Evolutionary conservation across 2,329 filamentous ascomycete species (phyloP).

Genomic region (Capronia epimyces): DNA sequence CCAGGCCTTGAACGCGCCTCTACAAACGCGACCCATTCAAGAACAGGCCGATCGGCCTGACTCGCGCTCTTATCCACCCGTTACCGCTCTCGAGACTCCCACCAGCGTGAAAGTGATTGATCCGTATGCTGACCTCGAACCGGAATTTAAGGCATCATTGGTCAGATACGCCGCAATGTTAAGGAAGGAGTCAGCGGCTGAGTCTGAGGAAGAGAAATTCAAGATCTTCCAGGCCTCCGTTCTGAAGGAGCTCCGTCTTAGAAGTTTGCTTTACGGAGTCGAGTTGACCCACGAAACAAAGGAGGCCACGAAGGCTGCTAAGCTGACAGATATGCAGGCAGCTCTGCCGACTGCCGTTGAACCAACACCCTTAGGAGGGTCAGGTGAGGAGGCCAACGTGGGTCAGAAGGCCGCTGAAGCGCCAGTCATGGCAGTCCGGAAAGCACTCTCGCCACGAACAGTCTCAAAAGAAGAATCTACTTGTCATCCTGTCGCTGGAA

Average conservation of each 20-base stretch:
- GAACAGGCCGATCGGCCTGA: slow-evolving; percentile 5
- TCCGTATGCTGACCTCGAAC: slow-evolving; percentile 50
- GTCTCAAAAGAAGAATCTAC: not conserved
- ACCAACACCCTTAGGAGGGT: not conserved
- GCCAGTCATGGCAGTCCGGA: not conserved
- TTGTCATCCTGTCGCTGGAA: not conserved
- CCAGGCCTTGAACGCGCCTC: slow-evolving; percentile 40
- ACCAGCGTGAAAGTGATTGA: slow-evolving; percentile 34
- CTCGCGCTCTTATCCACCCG: slow-evolving; percentile 9
- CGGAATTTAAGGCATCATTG: slow-evolving; percentile 53
- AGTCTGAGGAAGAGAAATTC: slow-evolving; percentile 49
- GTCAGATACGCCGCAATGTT: slow-evolving; percentile 53
- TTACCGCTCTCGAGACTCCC: not conserved
- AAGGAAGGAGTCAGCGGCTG: slow-evolving; percentile 45
- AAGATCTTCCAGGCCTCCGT: slow-evolving; percentile 50
- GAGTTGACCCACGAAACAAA: slow-evolving; percentile 35
- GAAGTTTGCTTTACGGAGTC: slow-evolving; percentile 47
- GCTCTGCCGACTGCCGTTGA: slow-evolving; percentile 10
- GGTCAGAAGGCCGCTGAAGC: not conserved
- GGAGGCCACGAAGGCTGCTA: slow-evolving; percentile 22
- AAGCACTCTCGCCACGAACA: not conserved
- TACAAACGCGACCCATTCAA: slow-evolving; percentile 15
- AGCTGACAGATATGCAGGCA: slow-evolving; percentile 17
- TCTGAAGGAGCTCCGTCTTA: slow-evolving; percentile 44
- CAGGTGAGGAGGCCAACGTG: not conserved